A percentile compares a stretch with the other conserved stretches of the same genome.
Evolutionary conservation across 768 basidiomycete genomes (phyloP).

Genomic region (Ramaria rubella): DNA sequence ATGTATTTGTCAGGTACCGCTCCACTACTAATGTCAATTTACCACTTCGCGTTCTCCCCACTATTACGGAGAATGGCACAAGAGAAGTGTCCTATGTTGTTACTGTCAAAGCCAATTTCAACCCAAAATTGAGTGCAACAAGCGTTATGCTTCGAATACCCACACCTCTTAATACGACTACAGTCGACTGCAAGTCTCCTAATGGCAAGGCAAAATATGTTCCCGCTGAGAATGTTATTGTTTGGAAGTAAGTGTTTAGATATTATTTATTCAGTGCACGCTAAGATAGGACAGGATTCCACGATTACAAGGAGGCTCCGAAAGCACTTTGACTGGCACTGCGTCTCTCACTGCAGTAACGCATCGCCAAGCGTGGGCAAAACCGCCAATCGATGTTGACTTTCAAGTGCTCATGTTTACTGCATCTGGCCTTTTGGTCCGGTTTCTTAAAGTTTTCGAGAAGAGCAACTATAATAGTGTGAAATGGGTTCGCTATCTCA

Average conservation of each 20-base stretch:
- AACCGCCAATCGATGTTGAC: slow-evolving; percentile 96
- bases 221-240: slow-evolving; percentile 89
- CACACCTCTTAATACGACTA: slow-evolving; percentile 91
- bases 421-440: slow-evolving; percentile 88
- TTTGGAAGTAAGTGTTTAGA: slow-evolving; percentile 82
- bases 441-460: slow-evolving; percentile 98
- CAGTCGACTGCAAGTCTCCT: slow-evolving; percentile 85
- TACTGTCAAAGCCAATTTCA: slow-evolving; percentile 83
- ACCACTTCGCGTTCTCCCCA: slow-evolving; percentile 82
- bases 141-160: slow-evolving; percentile 92
- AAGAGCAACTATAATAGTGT: slow-evolving; percentile 91
- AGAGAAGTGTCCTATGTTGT: slow-evolving; percentile 87
- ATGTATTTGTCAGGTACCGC: slow-evolving; percentile 61
- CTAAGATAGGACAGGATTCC: slow-evolving; percentile 57
- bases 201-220: slow-evolving; percentile 96
- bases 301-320: slow-evolving; percentile 86
- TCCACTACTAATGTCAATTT: slow-evolving; percentile 95
- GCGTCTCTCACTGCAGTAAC: slow-evolving; percentile 86
- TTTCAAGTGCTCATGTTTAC: slow-evolving; percentile 99
- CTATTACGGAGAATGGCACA: slow-evolving; percentile 89
- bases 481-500: slow-evolving; percentile 94
- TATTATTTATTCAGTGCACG: background rate
- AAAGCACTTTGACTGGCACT: slow-evolving; percentile 76
- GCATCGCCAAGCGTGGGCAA: slow-evolving; percentile 90
- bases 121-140: slow-evolving; percentile 86